Percentiles rank a stretch among this genome's conserved stretches.
These are phyloP conservation scores for Gypsophila paniculata DNA, from an alignment of 179 eudicot species.

Conservation along the genomic window DNA sequence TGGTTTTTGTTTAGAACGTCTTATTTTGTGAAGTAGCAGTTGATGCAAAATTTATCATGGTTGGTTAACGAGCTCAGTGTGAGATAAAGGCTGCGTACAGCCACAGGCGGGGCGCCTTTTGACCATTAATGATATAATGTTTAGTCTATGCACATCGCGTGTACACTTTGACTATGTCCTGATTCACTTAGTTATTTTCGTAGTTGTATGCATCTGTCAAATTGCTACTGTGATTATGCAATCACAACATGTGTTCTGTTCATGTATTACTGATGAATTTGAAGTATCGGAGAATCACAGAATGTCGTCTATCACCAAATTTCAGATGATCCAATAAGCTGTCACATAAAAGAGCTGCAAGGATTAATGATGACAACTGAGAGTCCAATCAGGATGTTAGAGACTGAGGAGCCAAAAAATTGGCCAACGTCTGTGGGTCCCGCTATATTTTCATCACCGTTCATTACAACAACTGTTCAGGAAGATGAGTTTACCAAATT, in stretches of 20 bases:
- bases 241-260: background rate
- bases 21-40: no score
- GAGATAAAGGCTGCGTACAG: background rate
- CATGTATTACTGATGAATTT: background rate
- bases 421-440: constrained; percentile 22
- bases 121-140: background rate
- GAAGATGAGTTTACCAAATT: constrained; percentile 18
- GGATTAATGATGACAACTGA: constrained; percentile 31
- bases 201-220: background rate
- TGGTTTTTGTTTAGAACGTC: background rate
- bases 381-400: constrained; percentile 35
- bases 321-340: constrained; percentile 17
- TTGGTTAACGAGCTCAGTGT: no score
- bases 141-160: background rate
- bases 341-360: background rate
- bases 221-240: background rate
- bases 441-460: constrained; percentile 24
- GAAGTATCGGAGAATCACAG: background rate
- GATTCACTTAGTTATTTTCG: background rate
- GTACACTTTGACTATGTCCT: background rate
- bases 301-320: background rate
- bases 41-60: no score
- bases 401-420: constrained; percentile 22
- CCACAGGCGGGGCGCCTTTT: background rate
- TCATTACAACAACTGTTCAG: constrained; percentile 19